Conservation (phyloP, 1,284 basidiomycete genomes). For the Puccinia sorghi region DNA sequence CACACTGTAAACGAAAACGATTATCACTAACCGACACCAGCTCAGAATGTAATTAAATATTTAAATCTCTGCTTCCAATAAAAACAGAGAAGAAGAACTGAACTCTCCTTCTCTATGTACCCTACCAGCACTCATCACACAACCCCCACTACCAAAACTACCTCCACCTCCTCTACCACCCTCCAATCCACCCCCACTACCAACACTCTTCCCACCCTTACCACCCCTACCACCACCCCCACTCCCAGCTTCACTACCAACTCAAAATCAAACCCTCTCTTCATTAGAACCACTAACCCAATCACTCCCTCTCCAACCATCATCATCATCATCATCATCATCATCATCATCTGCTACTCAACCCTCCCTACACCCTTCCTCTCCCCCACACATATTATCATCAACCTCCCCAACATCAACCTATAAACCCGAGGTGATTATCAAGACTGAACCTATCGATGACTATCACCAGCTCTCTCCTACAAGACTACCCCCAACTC, state of each 20-base stretch:
- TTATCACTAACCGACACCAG: neutral
- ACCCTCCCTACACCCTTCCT: neutral
- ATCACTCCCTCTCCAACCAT: neutral
- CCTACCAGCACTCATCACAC: neutral
- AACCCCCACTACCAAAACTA: constrained; percentile 12
- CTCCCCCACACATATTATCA: neutral
- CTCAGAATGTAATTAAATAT: too few species aligned
- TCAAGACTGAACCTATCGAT: neutral
- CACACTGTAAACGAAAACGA: neutral
- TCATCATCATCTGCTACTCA: neutral
- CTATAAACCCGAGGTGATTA: neutral
- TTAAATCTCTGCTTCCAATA: neutral
- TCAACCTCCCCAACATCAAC: neutral
- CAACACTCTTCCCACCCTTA: constrained; percentile 17
- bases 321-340: neutral
- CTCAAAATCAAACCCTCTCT: neutral
- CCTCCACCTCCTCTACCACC: constrained; percentile 37
- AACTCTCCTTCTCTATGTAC: neutral
- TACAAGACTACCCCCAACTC: neutral
- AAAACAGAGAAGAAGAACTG: too few species aligned
- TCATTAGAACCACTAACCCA: neutral
- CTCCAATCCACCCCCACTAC: constrained; percentile 7
- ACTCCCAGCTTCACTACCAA: constrained; percentile 6
- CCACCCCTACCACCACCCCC: constrained; percentile 1
- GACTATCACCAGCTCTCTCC: neutral